These are phyloP conservation scores for Termitomyces sp. DNA, from an alignment of 768 basidiomycete genomes.

Conservation along the genomic window DNA sequence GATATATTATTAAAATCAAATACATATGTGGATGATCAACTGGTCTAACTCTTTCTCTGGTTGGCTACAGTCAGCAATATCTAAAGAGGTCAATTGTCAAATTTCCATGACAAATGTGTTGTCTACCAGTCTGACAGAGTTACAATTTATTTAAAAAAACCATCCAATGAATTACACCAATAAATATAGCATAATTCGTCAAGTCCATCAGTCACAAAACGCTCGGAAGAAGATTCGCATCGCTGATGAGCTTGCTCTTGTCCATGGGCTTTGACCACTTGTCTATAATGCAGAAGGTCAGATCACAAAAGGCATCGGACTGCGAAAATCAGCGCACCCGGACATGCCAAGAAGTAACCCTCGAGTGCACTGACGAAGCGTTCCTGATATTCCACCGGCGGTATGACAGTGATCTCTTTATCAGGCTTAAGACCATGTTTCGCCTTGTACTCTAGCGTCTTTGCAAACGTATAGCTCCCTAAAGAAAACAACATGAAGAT, in stretches of 20 bases:
- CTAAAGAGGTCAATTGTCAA: too few species aligned
- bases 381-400: slow-evolving; percentile 76
- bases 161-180: slow-evolving; percentile 4
- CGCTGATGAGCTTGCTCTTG: slow-evolving; percentile 32
- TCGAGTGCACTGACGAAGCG: slow-evolving; percentile 71
- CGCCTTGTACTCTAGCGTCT: slow-evolving; percentile 82
- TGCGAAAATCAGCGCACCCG: slow-evolving; percentile 38
- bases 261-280: slow-evolving; percentile 48
- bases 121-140: too few species aligned
- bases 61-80: too few species aligned
- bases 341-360: slow-evolving; percentile 74
- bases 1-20: too few species aligned
- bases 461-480: slow-evolving; percentile 84
- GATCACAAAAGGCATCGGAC: not conserved
- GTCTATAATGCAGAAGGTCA: slow-evolving; percentile 21
- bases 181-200: not conserved
- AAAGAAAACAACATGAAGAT: not conserved
- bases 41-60: too few species aligned
- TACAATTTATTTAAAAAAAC: not conserved
- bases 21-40: too few species aligned
- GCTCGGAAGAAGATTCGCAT: slow-evolving; percentile 37
- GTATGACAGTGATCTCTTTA: slow-evolving; percentile 77
- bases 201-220: slow-evolving; percentile 28
- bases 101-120: too few species aligned
- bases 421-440: slow-evolving; percentile 70